Evolutionary conservation across 768 basidiomycete genomes (phyloP).

Genomic region (Rubroboletus pulcherrimus): DNA sequence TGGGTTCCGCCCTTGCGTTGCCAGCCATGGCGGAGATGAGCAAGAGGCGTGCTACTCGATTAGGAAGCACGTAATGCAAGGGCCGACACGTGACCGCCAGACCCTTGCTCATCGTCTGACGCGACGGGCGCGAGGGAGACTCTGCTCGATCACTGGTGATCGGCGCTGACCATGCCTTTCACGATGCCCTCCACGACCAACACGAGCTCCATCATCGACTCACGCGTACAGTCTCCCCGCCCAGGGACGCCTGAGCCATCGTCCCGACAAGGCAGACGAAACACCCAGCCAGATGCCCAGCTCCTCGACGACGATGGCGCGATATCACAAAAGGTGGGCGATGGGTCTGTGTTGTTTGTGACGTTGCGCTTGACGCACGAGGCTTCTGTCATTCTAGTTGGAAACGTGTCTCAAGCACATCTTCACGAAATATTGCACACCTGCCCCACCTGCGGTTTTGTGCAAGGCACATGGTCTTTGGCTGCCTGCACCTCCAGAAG

Average conservation of each 20-base stretch:
- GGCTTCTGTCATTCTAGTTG: constrained; percentile 39
- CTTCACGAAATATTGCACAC: constrained; percentile 74
- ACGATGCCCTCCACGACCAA: constrained; percentile 8
- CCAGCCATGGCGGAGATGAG: constrained; percentile 37
- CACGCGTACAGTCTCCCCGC: constrained; percentile 44
- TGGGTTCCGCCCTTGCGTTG: constrained; percentile 52
- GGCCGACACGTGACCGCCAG: constrained; percentile 18
- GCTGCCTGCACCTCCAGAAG: constrained; percentile 44
- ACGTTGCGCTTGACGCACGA: background rate
- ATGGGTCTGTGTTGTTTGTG: background rate
- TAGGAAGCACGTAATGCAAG: constrained; percentile 2
- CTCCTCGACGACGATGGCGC: constrained; percentile 70
- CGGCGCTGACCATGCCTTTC: constrained; percentile 14
- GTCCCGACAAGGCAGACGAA: constrained; percentile 56
- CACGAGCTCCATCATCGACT: constrained; percentile 3
- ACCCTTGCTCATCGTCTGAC: constrained; percentile 20
- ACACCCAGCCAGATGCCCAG: constrained; percentile 44
- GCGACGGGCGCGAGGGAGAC: constrained; percentile 20
- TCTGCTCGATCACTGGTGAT: constrained; percentile 19
- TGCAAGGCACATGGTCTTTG: constrained; percentile 21
- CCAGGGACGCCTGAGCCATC: constrained; percentile 62
- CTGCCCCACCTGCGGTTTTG: constrained; percentile 24
- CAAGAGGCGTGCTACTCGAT: background rate
- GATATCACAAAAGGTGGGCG: constrained; percentile 57
- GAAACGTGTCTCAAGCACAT: constrained; percentile 71